A percentile compares a stretch with the other conserved stretches of the same genome.
phyloP scores from a whole-genome alignment of 2,329 filamentous ascomycete genomes.

The Colletotrichum eleusines region DNA sequence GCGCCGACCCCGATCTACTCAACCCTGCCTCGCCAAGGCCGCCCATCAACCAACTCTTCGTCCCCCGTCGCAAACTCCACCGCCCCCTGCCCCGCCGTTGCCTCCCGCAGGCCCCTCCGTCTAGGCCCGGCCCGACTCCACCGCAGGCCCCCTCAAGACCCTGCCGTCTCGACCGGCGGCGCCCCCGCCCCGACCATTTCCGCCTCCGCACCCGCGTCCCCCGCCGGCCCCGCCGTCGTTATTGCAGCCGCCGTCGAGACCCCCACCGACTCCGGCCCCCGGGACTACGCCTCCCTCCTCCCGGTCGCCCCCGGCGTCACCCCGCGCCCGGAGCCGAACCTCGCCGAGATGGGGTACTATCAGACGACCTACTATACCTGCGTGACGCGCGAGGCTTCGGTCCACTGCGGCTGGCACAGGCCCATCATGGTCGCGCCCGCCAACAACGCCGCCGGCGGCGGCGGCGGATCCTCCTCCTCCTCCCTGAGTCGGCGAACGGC shows the following conservation, averaged over 20 bases:
- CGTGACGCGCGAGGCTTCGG: slow-evolving; percentile 32
- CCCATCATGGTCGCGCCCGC: slow-evolving; percentile 36
- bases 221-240: not conserved
- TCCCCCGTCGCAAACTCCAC: slow-evolving; percentile 11
- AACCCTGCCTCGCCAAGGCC: slow-evolving; percentile 3
- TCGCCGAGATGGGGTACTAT: slow-evolving; percentile 39
- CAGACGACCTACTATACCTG: slow-evolving; percentile 42
- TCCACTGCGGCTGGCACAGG: slow-evolving; percentile 42
- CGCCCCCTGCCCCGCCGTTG: slow-evolving; percentile 11
- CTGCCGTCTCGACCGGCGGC: not conserved
- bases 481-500: not conserved
- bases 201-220: not conserved
- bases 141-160: slow-evolving; percentile 8
- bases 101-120: slow-evolving; percentile 29
- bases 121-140: slow-evolving; percentile 32
- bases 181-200: not conserved
- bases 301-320: slow-evolving; percentile 38
- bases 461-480: not conserved
- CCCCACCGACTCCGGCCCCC: slow-evolving; percentile 28
- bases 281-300: slow-evolving; percentile 41
- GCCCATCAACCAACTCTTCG: slow-evolving; percentile 27
- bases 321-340: slow-evolving; percentile 39
- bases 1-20: slow-evolving; percentile 30
- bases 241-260: slow-evolving; percentile 13
- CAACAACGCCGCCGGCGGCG: slow-evolving; percentile 17